A percentile compares a stretch with the other conserved stretches of the same genome.
phyloP scores from a whole-genome alignment of 495 filamentous ascomycete species.

The Penicillium parvum region DNA sequence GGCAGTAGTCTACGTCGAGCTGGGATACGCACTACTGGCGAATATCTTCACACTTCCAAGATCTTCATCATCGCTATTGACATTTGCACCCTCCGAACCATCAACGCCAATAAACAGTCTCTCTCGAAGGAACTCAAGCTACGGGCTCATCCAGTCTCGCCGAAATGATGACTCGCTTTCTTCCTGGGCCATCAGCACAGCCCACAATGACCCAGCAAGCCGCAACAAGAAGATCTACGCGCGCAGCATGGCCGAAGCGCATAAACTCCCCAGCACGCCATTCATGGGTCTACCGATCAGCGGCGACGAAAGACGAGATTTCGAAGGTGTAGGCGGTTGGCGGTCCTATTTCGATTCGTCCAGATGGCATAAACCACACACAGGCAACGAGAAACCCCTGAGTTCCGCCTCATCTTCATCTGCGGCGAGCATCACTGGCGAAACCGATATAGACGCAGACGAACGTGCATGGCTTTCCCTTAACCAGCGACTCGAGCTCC shows the following conservation, averaged over 20 bases:
- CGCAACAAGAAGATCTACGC: slow-evolving; percentile 17
- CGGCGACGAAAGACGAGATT: slow-evolving; percentile 58
- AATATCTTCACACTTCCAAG: slow-evolving; percentile 50
- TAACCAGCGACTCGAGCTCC: slow-evolving; percentile 69
- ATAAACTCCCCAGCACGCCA: slow-evolving; percentile 11
- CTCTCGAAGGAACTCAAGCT: slow-evolving; percentile 26
- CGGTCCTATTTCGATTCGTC: slow-evolving; percentile 32
- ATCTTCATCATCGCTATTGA: slow-evolving; percentile 27
- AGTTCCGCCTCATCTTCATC: slow-evolving; percentile 37
- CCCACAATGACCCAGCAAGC: slow-evolving; percentile 9
- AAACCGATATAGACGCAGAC: slow-evolving; percentile 38
- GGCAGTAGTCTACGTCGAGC: slow-evolving; percentile 64
- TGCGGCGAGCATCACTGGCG: slow-evolving; percentile 24
- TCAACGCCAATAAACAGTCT: slow-evolving; percentile 26
- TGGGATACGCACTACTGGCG: slow-evolving; percentile 55
- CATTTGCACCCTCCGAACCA: slow-evolving; percentile 30
- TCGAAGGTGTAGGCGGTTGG: slow-evolving; percentile 85
- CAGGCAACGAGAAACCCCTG: slow-evolving; percentile 12
- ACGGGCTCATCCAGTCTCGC: slow-evolving; percentile 18
- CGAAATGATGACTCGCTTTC: slow-evolving; percentile 14
- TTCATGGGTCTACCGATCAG: slow-evolving; percentile 31
- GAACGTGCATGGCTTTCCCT: slow-evolving; percentile 67
- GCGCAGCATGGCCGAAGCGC: slow-evolving; percentile 21
- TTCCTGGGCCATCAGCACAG: slow-evolving; percentile 7
- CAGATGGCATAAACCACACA: slow-evolving; percentile 20